Conservation (phyloP, 2,329 filamentous ascomycete genomes). For the Bimuria novae-zelandiae region DNA sequence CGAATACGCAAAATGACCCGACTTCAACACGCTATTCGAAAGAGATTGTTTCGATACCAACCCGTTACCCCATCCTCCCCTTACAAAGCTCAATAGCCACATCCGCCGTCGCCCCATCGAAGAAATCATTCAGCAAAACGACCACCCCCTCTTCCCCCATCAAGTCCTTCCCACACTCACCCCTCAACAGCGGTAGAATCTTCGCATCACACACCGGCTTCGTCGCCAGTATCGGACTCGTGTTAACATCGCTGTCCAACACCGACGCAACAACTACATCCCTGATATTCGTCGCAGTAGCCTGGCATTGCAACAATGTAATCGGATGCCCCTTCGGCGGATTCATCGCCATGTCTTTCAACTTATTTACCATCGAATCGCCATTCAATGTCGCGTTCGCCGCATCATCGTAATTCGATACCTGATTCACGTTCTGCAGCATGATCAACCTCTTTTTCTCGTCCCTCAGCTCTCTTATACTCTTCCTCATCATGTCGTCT, state of each 20-base stretch:
- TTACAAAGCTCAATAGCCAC: conserved; percentile 49
- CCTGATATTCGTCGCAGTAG: conserved; percentile 56
- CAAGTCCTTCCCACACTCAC: conserved; percentile 48
- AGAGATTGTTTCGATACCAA: too few relatives aligned
- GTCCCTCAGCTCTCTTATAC: conserved; percentile 31
- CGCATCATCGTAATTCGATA: conserved; percentile 41
- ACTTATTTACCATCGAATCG: conserved; percentile 33
- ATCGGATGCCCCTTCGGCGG: conserved; percentile 29
- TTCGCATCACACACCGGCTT: conserved; percentile 56
- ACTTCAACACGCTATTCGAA: too few relatives aligned
- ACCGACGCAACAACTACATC: conserved; percentile 55
- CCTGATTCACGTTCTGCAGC: conserved; percentile 25
- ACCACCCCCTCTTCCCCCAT: conserved; percentile 50
- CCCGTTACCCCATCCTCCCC: conserved; percentile 38
- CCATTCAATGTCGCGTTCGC: conserved; percentile 40
- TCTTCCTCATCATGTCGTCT: conserved; percentile 33
- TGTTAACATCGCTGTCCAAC: conserved; percentile 51
- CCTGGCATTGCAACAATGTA: conserved; percentile 53
- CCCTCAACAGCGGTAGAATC: conserved; percentile 54
- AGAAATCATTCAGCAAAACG: conserved; percentile 56
- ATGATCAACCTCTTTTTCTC: conserved; percentile 35
- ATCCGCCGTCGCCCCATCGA: conserved; percentile 57
- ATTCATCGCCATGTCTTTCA: conserved; percentile 24
- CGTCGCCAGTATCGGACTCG: conserved; percentile 54
- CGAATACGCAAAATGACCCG: too few relatives aligned